These are phyloP conservation scores for Kurtzmaniella quercitrusa DNA, from an alignment of 1,139 yeast species.

Conservation along the genomic window DNA sequence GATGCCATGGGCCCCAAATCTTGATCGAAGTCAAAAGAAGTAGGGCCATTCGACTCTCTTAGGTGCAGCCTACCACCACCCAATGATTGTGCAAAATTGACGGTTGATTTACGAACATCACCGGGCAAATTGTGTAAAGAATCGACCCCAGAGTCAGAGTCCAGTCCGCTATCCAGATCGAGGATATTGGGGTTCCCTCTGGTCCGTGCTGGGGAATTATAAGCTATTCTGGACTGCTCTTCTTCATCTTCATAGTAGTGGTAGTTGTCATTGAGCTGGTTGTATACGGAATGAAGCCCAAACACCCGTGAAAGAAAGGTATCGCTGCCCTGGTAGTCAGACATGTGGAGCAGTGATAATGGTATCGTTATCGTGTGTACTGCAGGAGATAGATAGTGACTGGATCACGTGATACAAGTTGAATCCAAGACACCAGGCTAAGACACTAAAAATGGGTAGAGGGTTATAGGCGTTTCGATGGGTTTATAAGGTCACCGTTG, in stretches of 20 bases:
- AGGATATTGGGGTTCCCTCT: constrained; percentile 5
- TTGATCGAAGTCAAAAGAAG: neutral
- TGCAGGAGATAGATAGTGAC: neutral
- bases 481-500: no score
- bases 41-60: neutral
- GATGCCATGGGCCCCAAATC: neutral
- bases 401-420: neutral
- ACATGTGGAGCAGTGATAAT: constrained; percentile 2
- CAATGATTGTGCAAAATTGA: neutral
- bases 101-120: neutral
- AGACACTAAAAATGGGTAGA: no score
- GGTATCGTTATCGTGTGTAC: neutral
- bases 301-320: constrained; percentile 56
- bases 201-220: constrained; percentile 1
- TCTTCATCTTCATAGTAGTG: constrained; percentile 27
- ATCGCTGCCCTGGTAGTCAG: constrained; percentile 22
- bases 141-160: constrained; percentile 3
- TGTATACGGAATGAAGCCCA: constrained; percentile 49
- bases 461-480: no score
- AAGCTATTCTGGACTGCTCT: constrained; percentile 5
- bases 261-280: constrained; percentile 36
- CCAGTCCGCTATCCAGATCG: constrained; percentile 8
- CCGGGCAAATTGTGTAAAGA: neutral
- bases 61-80: no score
- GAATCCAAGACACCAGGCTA: no score